Conservation (phyloP, 441 rosid species). For the Erodium texanum region DNA sequence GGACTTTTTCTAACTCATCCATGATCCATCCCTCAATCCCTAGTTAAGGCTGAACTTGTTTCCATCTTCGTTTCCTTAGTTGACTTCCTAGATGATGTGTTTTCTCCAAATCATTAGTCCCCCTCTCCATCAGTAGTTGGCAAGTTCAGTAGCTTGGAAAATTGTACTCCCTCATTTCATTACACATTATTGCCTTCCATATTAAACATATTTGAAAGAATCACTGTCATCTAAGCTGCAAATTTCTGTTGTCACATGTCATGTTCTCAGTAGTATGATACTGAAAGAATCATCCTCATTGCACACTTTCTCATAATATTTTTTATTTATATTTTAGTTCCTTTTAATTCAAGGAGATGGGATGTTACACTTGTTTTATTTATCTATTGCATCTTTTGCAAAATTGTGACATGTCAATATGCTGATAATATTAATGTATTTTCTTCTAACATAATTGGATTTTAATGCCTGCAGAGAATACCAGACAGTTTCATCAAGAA, state of each 20-base stretch:
- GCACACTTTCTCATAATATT: neutral
- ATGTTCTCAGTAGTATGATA: neutral
- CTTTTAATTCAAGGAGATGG: neutral
- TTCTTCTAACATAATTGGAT: slow-evolving; percentile 11
- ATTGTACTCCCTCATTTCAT: too few species aligned
- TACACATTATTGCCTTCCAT: neutral
- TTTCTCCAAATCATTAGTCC: too few species aligned
- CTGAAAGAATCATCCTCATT: neutral
- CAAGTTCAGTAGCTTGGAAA: neutral
- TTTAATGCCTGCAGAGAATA: slow-evolving; percentile 62
- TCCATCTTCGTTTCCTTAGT: too few species aligned
- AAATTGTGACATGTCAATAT: too few species aligned
- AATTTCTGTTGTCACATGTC: neutral
- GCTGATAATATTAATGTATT: neutral
- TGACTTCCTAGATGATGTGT: too few species aligned
- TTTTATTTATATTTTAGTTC: neutral
- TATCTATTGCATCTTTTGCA: too few species aligned
- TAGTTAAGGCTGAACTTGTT: too few species aligned
- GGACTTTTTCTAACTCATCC: too few species aligned
- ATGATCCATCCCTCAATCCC: too few species aligned
- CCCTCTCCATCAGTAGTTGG: too few species aligned
- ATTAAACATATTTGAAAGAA: neutral
- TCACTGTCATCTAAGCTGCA: neutral
- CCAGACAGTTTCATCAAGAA: slow-evolving; percentile 83
- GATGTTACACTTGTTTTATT: neutral